Conservation (phyloP, 495 filamentous ascomycete genomes). For the Hypoxylon trugodes region DNA sequence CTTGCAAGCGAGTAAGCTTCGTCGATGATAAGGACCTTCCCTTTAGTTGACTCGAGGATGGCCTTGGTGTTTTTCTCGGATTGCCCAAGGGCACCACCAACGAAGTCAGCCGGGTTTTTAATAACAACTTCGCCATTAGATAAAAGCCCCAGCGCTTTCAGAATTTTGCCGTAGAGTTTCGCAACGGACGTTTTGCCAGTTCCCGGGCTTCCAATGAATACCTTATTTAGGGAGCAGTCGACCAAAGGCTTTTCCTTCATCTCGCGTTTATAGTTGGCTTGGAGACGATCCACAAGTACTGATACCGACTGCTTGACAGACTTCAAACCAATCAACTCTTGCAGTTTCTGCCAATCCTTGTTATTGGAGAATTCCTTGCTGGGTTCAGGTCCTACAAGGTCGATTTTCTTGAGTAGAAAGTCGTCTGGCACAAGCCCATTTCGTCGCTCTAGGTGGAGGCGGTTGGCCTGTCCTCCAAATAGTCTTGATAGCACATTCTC, state of each 20-base stretch:
- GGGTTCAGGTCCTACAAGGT: constrained; percentile 74
- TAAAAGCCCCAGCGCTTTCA: constrained; percentile 67
- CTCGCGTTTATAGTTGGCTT: constrained; percentile 65
- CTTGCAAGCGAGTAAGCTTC: constrained; percentile 75
- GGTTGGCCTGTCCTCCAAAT: constrained; percentile 63
- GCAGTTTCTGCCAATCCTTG: constrained; percentile 66
- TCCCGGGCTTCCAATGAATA: constrained; percentile 75
- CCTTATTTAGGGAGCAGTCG: constrained; percentile 67
- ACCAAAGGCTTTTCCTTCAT: constrained; percentile 64
- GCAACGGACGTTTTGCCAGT: constrained; percentile 82
- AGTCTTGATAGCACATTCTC: constrained; percentile 68
- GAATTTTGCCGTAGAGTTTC: constrained; percentile 72
- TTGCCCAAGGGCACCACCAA: constrained; percentile 67
- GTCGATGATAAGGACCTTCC: constrained; percentile 80
- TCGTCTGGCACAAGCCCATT: constrained; percentile 52
- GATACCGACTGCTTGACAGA: constrained; percentile 69
- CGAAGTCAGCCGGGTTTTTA: constrained; percentile 78
- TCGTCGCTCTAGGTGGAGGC: constrained; percentile 54
- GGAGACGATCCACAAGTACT: constrained; percentile 65
- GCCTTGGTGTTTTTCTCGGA: constrained; percentile 78
- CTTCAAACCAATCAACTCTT: constrained; percentile 66
- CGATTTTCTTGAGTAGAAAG: constrained; percentile 63
- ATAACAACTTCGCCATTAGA: constrained; percentile 70
- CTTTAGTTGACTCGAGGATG: constrained; percentile 69
- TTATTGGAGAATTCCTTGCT: constrained; percentile 57